Evolutionary conservation across 257 asterid genomes (phyloP), one percentile per base, ranked within the genome.

Genomic region (Lantana camara): DNA sequence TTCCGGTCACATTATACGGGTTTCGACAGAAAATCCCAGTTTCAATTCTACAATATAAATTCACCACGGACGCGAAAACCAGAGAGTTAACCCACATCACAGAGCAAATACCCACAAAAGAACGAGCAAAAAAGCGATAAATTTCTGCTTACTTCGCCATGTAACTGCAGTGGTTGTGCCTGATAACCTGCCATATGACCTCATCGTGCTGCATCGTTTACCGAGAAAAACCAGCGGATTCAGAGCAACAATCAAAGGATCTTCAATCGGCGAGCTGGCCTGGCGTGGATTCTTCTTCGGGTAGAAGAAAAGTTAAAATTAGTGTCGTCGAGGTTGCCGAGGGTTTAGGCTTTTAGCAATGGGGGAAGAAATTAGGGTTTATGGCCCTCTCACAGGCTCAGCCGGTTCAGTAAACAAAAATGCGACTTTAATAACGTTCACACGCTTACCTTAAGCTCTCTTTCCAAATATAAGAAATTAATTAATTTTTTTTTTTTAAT

Each of bases 111-210:
- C 48, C 50, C 49, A 63, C 29, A 4, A 34, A 42, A 71, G 20
- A 16, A 68, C 38, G 14, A 4, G 3, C 15, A 10, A 29, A 30
- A 16, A 17, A 50, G 21, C n/a, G n/a, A n/a, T n/a, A n/a, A n/a
- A n/a, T n/a, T n/a, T n/a, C n/a, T 23, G 49, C 56, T 81, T 71
- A 94, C 98, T 91, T 94, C 67, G 96, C 88, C 98, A 94, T 90
- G 77, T 86, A 94, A 75, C 99, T 94, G 88, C 99, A 94, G 68
- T 94, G 99, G 0, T 88, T 94, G 91, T 94, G 99, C 60, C 98
- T 75, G 80, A 94, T 94, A 73, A 94, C 96, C 66, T 94, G 98
- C 99, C 99, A 94, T 68, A 94, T 90, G 67, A 88, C 96, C 82
- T 94, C 98, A 77, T 94, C 99, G 74, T 94, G 99, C 89, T 87